phyloP scores from a whole-genome alignment of 441 rosid genomes.

The Theobroma grandiflorum region DNA sequence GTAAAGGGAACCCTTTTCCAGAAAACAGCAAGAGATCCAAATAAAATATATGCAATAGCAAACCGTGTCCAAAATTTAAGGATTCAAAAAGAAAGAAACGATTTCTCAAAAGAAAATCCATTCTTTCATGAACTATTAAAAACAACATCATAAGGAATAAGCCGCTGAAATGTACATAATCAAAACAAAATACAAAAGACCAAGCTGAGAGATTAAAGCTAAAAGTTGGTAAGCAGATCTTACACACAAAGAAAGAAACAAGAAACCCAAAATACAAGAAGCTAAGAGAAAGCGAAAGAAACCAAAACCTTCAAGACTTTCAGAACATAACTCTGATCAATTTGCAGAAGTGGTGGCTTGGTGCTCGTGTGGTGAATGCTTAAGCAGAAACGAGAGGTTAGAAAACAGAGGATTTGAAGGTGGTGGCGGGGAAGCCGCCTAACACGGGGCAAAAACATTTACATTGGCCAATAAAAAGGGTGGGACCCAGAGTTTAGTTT shows the following conservation, averaged over 20 bases:
- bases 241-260: not conserved
- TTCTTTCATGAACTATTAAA: not conserved
- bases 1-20: slow-evolving; percentile 8
- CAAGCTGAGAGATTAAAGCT: not conserved
- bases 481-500: not conserved
- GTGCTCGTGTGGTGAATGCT: not conserved
- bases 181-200: not conserved
- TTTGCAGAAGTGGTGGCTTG: not conserved
- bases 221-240: slow-evolving; percentile 8
- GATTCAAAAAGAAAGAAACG: not conserved
- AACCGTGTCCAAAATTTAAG: slow-evolving; percentile 3
- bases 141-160: not conserved
- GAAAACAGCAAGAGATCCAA: slow-evolving; percentile 1
- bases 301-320: not conserved
- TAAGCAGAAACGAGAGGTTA: not conserved
- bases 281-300: slow-evolving; percentile 2
- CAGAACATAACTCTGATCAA: not conserved
- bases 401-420: not conserved
- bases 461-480: too few species aligned
- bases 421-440: slow-evolving; percentile 4
- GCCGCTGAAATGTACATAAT: not conserved
- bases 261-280: not conserved
- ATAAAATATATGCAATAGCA: not conserved
- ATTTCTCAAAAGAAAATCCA: not conserved
- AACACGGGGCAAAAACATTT: not conserved